Conservation (phyloP, 2,329 filamentous ascomycete species). For the Epicoccum sorghinum region DNA sequence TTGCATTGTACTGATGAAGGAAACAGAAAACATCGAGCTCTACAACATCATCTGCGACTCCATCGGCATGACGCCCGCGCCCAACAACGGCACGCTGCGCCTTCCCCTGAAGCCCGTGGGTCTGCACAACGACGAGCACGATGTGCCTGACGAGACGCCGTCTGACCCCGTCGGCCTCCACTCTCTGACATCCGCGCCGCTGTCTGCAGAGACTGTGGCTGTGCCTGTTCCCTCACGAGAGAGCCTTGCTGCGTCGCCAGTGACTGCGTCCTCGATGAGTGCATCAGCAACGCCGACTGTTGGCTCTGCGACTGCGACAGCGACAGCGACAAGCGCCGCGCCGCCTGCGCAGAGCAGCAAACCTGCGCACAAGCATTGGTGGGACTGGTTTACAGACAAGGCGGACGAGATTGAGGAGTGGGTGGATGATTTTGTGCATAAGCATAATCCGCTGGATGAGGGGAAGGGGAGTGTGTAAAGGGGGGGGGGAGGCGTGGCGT, state of each 20-base stretch:
- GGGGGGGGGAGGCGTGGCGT: too few relatives aligned
- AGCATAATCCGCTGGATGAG: slow-evolving; percentile 30
- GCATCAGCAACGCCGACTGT: too few relatives aligned
- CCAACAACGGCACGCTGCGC: slow-evolving; percentile 87
- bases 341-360: slow-evolving; percentile 19
- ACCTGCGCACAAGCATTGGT: slow-evolving; percentile 32
- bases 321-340: slow-evolving; percentile 22
- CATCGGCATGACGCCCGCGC: slow-evolving; percentile 71
- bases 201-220: slow-evolving; percentile 25
- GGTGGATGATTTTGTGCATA: slow-evolving; percentile 43
- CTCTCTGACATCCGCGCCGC: slow-evolving; percentile 6
- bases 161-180: slow-evolving; percentile 55
- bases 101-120: slow-evolving; percentile 71
- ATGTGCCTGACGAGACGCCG: slow-evolving; percentile 55
- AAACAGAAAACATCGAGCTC: slow-evolving; percentile 85
- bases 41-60: slow-evolving; percentile 96
- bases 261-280: slow-evolving; percentile 13
- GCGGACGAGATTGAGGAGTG: slow-evolving; percentile 44
- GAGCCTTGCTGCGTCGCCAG: slow-evolving; percentile 29
- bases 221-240: slow-evolving; percentile 23
- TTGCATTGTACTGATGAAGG: background rate
- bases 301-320: too few relatives aligned
- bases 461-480: background rate
- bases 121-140: slow-evolving; percentile 61
- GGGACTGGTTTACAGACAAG: slow-evolving; percentile 47